Conservation (phyloP, 2,329 filamentous ascomycete genomes). For the Taxawa tesnikishii region DNA sequence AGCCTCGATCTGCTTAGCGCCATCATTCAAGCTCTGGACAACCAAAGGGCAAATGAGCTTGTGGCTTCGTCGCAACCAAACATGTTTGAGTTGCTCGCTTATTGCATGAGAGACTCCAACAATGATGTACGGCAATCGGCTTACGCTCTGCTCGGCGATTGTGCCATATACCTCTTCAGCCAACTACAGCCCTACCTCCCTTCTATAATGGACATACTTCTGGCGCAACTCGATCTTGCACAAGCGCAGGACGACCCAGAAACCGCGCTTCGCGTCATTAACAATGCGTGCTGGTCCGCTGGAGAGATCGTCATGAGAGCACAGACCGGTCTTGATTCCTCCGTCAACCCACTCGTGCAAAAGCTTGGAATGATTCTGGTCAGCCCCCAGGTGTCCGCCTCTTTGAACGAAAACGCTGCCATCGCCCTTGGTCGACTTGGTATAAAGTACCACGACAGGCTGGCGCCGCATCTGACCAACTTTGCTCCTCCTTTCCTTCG, state of each 20-base stretch:
- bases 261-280: constrained; percentile 80
- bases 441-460: constrained; percentile 58
- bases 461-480: constrained; percentile 66
- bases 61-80: constrained; percentile 63
- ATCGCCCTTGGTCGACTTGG: constrained; percentile 85
- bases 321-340: constrained; percentile 60
- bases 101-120: constrained; percentile 83
- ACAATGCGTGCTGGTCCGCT: constrained; percentile 95
- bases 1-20: constrained; percentile 87
- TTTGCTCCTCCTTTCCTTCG: constrained; percentile 75
- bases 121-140: constrained; percentile 94
- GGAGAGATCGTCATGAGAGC: constrained; percentile 83
- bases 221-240: constrained; percentile 71
- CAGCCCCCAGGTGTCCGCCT: constrained; percentile 73
- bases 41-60: constrained; percentile 60
- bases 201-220: constrained; percentile 65
- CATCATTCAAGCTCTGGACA: constrained; percentile 78
- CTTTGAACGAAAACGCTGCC: constrained; percentile 84
- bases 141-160: constrained; percentile 89
- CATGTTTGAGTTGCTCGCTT: constrained; percentile 80
- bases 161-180: constrained; percentile 80
- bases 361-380: constrained; percentile 72
- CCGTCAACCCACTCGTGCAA: constrained; percentile 63
- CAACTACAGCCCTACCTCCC: constrained; percentile 65
- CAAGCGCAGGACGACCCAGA: constrained; percentile 68